Base-by-base conservation (phyloP, 2,329 filamentous ascomycete genomes). In the Lasiodiplodia citricola region DNA sequence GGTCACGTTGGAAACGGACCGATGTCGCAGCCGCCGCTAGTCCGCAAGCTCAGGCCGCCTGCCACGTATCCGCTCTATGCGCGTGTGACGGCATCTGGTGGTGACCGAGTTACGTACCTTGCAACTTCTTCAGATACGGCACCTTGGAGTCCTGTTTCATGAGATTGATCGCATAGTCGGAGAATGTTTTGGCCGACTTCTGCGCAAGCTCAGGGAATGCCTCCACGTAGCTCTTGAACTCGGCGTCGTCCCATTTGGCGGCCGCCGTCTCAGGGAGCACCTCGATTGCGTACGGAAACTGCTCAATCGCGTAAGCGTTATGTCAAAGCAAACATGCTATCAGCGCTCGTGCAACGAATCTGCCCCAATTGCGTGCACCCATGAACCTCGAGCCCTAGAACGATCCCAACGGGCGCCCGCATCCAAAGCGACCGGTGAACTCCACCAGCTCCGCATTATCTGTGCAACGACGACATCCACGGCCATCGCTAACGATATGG, bases 201-300 rank as follows among this genome's bases (percentile, higher is more conserved):
- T 85, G 87, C 75, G 88, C 86, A 73, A 91, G 86, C 23, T 84
- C 80, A 6, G 92, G 92, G 75, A 95, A 95, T 60, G 90, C 89
- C 74, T 88, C 83, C 73, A 88, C 88, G 80, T 93, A 94, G 70
- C 84, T 84, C 66, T 84, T 83, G 82, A 95, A 93, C 52, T 81
- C 79, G 44, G 87, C 81, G 63, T 82, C 84, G 75, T 90, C 83
- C 92, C 92, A 96, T 75, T 92, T 84, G 66, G 85, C 83, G 68
- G 85, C 83, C 70, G 94, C 84, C 68, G 89, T 87, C 68, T 83
- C 80, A 58, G 91, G 88, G 60, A 95, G 87, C 58, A 86, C 87
- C 63, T 86, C 79, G 70, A 94, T 83, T 64, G 91, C 91, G 81
- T 93, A 94, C 35, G 92, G 92, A 77, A 93, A 95, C 92, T 94